Base-by-base conservation (phyloP, 768 basidiomycete genomes). In the Mycena filopes region DNA sequence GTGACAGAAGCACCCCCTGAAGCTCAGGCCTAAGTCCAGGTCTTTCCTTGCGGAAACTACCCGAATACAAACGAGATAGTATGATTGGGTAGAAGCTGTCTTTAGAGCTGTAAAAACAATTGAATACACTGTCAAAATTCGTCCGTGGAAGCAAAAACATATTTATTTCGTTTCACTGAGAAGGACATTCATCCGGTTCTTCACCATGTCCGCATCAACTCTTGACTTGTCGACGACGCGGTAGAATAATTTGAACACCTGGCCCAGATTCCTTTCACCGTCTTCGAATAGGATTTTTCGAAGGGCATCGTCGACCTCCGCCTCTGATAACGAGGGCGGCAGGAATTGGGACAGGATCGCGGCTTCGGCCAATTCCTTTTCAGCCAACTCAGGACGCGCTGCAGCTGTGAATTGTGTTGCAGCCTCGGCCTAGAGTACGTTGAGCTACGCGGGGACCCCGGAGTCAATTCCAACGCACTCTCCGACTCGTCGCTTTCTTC, bases 171-270 rank as follows among this genome's bases (percentile, higher is more conserved):
- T 20, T 25, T 36, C 28, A 54, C 23, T 50, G 33, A 85, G 70
- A 51, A 87, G 69, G 23, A 68, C 76, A 38, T 83, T 78, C 11
- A 84, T 80, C 67, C 86, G 83, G 55, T 77, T 73, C 69, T 84
- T 89, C 18, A 92, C 88, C 43, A 88, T 71, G 45, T 82, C 79
- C 5, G 86, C 69, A 68, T 90, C 86, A 9, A 92, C 89, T 15
- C 73, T 74, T 3, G 85, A 83, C 70, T 83, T 87, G 74, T 92
- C 88, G 5, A 91, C 82, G 64, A 79, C 78, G 16, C 80, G 73
- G 73, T 89, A 92, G 72, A 93, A 92, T 13, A 78, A 76, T 74
- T 89, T 90, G 75, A 90, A 83, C 63, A 92, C 76, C 46, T 75
- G 71, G 38, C 88, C 88, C 12, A 84, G 51, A 33, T 66, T 73